Evolutionary conservation across 768 basidiomycete genomes (phyloP), one percentile per base, ranked within the genome.

Genomic region (Butyriboletus loyo): DNA sequence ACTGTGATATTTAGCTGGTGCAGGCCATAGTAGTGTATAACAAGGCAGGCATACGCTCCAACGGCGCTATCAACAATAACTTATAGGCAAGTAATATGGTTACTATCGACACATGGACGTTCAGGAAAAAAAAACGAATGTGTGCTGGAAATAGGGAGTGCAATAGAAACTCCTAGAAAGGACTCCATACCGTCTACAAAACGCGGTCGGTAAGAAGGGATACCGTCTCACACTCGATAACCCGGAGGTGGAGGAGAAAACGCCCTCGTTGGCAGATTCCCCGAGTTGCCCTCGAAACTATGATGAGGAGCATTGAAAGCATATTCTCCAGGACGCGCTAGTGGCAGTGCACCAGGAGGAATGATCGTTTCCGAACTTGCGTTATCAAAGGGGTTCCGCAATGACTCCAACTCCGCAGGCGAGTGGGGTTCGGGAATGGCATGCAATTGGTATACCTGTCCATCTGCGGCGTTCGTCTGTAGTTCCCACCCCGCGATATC

Each of bases 401-500:
- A 34, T 11, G 57, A 47, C 17, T 40, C 56, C 7, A 56, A 47
- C 17, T 40, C 56, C 7, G 8, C 39, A 14, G 55, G 22, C 30
- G 15, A 5, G 39, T 28, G 44, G 5, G 55, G 24, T 15, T 64
- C 64, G 1, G 57, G 43, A 10, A 69, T 51, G 22, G 58, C 19
- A 4, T 58, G 63, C 49, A 69, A 28, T 19, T 59, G 59, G 43
- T 56, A 69, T 27, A 61, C 50, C 35, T 61, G 68, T 13, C 59
- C 65, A 7, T 63, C 63, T 9, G 54, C 59, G 17, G 65, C 48
- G 40, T 69, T 63, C 21, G 65, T 56, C 36, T 59, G 63, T 25
- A 63, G 52, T 37, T 65, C 72, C 71, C 71, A 72, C 30, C 42
- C 51, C 4, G 64, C 66, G 6, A 58, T 60, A 25, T 73, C 69